phyloP scores from a whole-genome alignment of 805 yeast genomes.

The Schizosaccharomyces lindneri region DNA sequence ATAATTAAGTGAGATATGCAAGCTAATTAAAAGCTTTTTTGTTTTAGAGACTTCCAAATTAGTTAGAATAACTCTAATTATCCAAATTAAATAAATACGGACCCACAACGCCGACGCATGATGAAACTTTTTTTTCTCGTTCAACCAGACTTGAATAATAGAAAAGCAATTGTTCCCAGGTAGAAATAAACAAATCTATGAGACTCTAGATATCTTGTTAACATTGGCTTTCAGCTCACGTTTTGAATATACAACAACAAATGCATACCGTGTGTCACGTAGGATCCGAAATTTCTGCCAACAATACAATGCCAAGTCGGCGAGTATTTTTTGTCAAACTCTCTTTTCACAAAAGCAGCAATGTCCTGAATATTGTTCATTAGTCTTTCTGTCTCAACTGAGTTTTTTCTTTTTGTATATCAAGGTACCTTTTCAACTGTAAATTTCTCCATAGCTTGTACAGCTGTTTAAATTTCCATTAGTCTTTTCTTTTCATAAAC shows the following conservation, averaged over 20 bases:
- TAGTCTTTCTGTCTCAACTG: not conserved
- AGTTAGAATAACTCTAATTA: too few relatives aligned
- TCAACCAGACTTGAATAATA: slow-evolving; percentile 21
- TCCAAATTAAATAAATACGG: too few relatives aligned
- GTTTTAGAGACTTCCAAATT: too few relatives aligned
- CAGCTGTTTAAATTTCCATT: not conserved
- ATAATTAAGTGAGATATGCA: too few relatives aligned
- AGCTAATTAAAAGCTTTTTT: too few relatives aligned
- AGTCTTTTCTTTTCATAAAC: not conserved
- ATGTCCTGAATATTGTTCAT: slow-evolving; percentile 17
- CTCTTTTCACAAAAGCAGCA: slow-evolving; percentile 33
- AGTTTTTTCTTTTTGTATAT: not conserved
- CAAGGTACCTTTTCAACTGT: slow-evolving; percentile 17
- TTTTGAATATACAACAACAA: not conserved
- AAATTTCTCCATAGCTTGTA: slow-evolving; percentile 19
- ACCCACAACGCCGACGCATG: too few relatives aligned
- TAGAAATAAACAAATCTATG: slow-evolving; percentile 33
- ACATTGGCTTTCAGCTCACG: not conserved
- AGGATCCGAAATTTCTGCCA: slow-evolving; percentile 35
- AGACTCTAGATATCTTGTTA: slow-evolving; percentile 16
- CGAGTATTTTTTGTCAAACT: slow-evolving; percentile 28
- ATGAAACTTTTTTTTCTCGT: not conserved
- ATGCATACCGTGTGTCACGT: slow-evolving; percentile 32
- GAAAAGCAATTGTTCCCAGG: slow-evolving; percentile 26
- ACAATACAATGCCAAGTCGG: slow-evolving; percentile 42